phyloP scores from a whole-genome alignment of 768 basidiomycete genomes.

The Leucocoprinus leucothites region DNA sequence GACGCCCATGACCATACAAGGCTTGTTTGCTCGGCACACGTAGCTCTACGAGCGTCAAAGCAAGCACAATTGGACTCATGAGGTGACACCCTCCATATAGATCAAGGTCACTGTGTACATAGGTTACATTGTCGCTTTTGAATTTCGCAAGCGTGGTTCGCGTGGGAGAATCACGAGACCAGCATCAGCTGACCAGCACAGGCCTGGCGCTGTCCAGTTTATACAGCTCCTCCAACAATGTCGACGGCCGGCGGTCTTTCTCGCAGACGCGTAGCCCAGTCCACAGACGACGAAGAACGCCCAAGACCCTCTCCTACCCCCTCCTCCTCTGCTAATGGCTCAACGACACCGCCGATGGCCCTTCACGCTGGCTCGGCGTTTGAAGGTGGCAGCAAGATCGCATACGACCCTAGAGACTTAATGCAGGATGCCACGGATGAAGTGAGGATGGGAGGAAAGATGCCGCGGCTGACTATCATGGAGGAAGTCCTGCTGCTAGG shows the following conservation, averaged over 20 bases:
- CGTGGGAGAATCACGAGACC: too few relatives aligned
- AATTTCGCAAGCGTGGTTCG: too few relatives aligned
- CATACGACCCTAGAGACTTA: conserved; percentile 91
- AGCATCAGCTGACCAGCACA: too few relatives aligned
- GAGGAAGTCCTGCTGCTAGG: conserved; percentile 95
- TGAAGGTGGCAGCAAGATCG: conserved; percentile 83
- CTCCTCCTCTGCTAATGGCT: conserved; percentile 18
- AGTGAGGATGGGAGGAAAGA: conserved; percentile 58
- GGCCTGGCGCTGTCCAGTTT: too few relatives aligned
- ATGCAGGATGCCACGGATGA: conserved; percentile 65
- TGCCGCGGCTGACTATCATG: conserved; percentile 90
- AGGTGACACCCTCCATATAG: too few relatives aligned
- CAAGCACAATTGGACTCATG: too few relatives aligned
- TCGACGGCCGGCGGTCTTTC: conserved; percentile 49
- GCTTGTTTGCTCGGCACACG: too few relatives aligned
- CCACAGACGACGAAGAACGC: conserved; percentile 35
- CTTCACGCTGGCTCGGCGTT: conserved; percentile 81
- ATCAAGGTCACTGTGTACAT: too few relatives aligned
- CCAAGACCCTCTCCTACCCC: conserved; percentile 17
- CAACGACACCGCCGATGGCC: conserved; percentile 18
- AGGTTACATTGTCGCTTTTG: too few relatives aligned
- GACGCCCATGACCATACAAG: too few relatives aligned
- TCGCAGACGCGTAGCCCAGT: conserved; percentile 49
- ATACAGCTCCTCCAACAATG: too few relatives aligned
- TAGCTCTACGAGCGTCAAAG: too few relatives aligned